Percentiles rank a stretch among this genome's conserved stretches.
Evolutionary conservation across 163 green algal genomes (phyloP).

Genomic region (Scenedesmus sp.): DNA sequence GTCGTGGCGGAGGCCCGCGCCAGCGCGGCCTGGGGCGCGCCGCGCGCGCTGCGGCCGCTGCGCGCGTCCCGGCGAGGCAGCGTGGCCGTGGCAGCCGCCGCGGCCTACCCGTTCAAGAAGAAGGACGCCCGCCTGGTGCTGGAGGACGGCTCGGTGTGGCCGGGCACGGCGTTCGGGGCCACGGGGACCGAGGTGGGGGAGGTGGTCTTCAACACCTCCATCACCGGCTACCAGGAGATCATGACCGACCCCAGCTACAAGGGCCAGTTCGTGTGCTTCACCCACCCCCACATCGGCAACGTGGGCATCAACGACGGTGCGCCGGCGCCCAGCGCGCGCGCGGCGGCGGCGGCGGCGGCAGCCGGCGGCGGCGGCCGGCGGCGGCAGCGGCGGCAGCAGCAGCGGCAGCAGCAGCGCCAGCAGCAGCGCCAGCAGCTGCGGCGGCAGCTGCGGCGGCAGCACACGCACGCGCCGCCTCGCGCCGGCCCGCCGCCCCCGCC

Average conservation of each 20-base stretch:
- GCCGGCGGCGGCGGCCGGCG: neutral
- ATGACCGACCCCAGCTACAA: slow-evolving; percentile 98
- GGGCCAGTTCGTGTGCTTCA: slow-evolving; percentile 99
- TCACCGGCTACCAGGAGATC: slow-evolving; percentile 97
- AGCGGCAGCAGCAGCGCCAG: slow-evolving; percentile 2
- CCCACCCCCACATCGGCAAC: slow-evolving; percentile 98
- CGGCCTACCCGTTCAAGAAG: slow-evolving; percentile 72
- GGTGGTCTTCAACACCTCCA: slow-evolving; percentile 99
- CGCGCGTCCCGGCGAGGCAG: too few species aligned
- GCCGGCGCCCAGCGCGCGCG: slow-evolving; percentile 2
- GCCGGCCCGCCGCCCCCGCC: neutral
- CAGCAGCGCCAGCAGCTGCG: neutral
- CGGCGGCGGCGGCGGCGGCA: too few species aligned
- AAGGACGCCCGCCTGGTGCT: slow-evolving; percentile 88
- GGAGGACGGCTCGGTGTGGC: slow-evolving; percentile 94
- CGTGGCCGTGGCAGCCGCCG: slow-evolving; percentile 18
- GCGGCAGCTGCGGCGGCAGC: neutral
- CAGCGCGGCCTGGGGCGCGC: too few species aligned
- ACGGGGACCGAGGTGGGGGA: slow-evolving; percentile 84
- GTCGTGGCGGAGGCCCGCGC: too few species aligned
- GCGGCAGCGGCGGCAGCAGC: neutral
- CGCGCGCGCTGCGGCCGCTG: too few species aligned
- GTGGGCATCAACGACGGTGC: slow-evolving; percentile 95
- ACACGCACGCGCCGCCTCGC: neutral
- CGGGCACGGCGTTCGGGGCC: slow-evolving; percentile 87